Evolutionary conservation across 2,329 filamentous ascomycete species (phyloP).

Genomic region (Taxawa tesnikishii): DNA sequence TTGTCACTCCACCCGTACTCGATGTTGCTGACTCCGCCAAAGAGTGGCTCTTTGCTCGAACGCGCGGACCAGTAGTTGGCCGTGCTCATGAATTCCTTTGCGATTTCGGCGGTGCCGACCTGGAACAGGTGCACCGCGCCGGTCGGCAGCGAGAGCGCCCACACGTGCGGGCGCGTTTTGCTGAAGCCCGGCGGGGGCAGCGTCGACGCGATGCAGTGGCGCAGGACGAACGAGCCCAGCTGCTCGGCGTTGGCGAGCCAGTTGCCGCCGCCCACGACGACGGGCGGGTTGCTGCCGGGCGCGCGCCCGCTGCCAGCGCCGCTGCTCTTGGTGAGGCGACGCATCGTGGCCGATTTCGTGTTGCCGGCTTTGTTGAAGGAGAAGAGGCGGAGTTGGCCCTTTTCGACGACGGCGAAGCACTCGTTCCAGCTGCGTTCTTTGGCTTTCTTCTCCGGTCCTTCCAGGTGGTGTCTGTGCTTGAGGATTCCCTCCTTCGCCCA

Average conservation of each 20-base stretch:
- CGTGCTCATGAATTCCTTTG: conserved; percentile 84
- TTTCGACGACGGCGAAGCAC: conserved; percentile 91
- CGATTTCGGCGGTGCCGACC: conserved; percentile 87
- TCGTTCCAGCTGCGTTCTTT: conserved; percentile 93
- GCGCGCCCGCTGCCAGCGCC: conserved; percentile 12
- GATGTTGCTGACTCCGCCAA: conserved; percentile 89
- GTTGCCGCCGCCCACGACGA: conserved; percentile 84
- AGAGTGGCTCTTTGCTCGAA: conserved; percentile 81
- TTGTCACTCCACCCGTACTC: conserved; percentile 93
- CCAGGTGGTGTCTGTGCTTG: conserved; percentile 92
- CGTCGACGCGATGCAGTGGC: conserved; percentile 82
- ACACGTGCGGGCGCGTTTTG: conserved; percentile 79
- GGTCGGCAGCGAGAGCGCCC: conserved; percentile 81
- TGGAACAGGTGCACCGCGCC: conserved; percentile 98
- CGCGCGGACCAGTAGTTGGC: conserved; percentile 97
- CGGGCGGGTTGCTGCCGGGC: conserved; percentile 37
- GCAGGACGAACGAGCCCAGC: conserved; percentile 73
- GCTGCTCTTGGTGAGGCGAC: conserved; percentile 15
- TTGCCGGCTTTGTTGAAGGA: conserved; percentile 66
- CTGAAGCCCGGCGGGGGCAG: conserved; percentile 89
- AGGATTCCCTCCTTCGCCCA: conserved; percentile 97
- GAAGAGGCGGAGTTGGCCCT: conserved; percentile 87
- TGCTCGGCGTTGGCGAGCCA: conserved; percentile 96
- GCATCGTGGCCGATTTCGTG: conserved; percentile 20
- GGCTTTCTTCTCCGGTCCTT: conserved; percentile 78